Base-by-base conservation (phyloP, 177 flowering plant genomes). In the Tripterygium wilfordii region DNA sequence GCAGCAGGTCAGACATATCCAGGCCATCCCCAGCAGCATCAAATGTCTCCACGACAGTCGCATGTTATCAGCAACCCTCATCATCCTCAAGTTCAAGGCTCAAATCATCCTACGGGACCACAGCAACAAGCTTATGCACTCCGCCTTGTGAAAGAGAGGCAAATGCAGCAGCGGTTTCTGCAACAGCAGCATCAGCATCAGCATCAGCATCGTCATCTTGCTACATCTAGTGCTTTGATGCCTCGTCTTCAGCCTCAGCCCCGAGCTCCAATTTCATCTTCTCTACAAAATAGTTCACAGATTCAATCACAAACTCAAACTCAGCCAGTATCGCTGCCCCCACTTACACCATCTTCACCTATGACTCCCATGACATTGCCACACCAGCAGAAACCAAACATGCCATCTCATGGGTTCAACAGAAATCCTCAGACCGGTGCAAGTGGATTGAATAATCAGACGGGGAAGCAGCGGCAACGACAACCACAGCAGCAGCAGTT, bases 61-160 rank as follows among this genome's bases (percentile, higher is more conserved):
- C 83, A 77, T 62, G 56, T 63, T 10, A 62, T 77, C 20, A 56
- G 58, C 56, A 72, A 54, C 42, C 68, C 80, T 62, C 89, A 77
- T 58, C 88, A 70, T 42, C 60, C 79, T 39, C 85, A 80, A 53
- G 65, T 78, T 49, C 89, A 75, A 51, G 80, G 83, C 39, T 40
- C 81, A 18, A 80, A 65, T 64, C 83, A 76, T 45, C 48, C 68
- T 35, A 20, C 71, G 1, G 69, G 54, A 27, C 19, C 74, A 21
- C 83, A 71, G 48, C 85, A 75, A 42, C 92, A 81, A 61, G 80
- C 85, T 5, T 78, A 64, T 55, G 74, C 77, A 23, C 45, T 68
- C 20, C 86, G 79, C 23, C n/a, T 83, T 43, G 82, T 84, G 46
- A 87, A 81, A 63, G 88, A 85, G 42, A 76, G 88, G 65, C 88